Base-by-base conservation (phyloP, 306 rosid species). In the Pachyrhizus erosus region DNA sequence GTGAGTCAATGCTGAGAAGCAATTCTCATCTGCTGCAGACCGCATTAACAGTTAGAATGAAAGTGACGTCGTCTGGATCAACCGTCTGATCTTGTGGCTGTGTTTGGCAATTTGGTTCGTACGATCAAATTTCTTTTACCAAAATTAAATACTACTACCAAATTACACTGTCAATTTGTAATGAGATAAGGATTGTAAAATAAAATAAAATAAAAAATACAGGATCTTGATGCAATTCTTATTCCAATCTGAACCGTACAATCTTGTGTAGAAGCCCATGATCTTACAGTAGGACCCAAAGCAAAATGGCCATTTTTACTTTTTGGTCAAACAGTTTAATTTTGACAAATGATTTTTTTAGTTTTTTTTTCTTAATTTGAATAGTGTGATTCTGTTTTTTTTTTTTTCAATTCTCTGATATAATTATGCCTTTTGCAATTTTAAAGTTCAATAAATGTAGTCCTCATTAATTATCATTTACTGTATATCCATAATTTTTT, bases 31-130 rank as follows among this genome's bases (percentile, higher is more conserved):
- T n/a, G 45, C 14, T 23, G 43, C 13, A 7, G 23, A 62, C 57
- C 43, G 12, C 43, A 29, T 0, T 15, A 52, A 39, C 82, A 54
- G 55, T 82, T 26, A 51, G 26, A 54, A 21, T 52, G 79, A 78
- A 8, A 37, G 79, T 42, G 84, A 73, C 64, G 27, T 37, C 13
- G 15, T 52, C 37, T 9, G 57, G 39, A 10, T 65, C 68, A 82
- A 8, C 70, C 78, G 33, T 51, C 39, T 5, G 12, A 78, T 74
- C 48, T 4, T 10, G 46, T 9, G 12, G 2, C 14, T 65, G 10
- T n/a, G 60, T 64, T 76, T 54, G 46, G 49, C 54, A 29, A 10
- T 70, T 23, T 17, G 1, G 20, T 18, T 45, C 55, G 77, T 55
- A 8, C 0, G 73, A 84, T 37, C 42, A 37, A 37, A 3, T 37